Evolutionary conservation across 208 protist species (phyloP), one percentile per base, ranked within the genome.

Genomic region (Acanthamoeba royreba): DNA sequence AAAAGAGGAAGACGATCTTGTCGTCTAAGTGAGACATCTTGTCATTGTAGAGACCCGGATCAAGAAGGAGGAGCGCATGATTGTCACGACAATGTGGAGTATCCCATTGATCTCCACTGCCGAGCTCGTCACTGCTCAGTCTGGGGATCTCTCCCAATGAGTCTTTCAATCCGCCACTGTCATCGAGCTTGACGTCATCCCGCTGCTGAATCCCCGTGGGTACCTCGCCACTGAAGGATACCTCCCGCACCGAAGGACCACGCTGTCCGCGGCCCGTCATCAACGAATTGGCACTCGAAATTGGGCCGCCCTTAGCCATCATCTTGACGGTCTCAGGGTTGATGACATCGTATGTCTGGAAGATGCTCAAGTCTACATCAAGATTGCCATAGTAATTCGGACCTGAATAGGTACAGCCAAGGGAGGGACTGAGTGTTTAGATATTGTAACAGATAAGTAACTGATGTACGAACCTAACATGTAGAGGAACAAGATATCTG

Each of bases 361-460:
- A 91, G 49, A 72, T 72, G 85, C 40, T 22, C 52, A 72, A 31
- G 40, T 91, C 85, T 5, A 91, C 52, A 35, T 91, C 85, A 45
- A 91, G 43, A 43, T 91, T 91, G 49, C 85, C 85, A 40, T 53
- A 72, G 58, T 91, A 91, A 35, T 91, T 91, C 8, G 77, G 77
- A 22, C 77, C 63, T 40, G n/a, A n/a, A n/a, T n/a, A n/a, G n/a
- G n/a, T n/a, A n/a, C n/a, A n/a, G n/a, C n/a, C n/a, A n/a, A n/a
- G n/a, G n/a, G n/a, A n/a, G n/a, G n/a, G n/a, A n/a, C n/a, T n/a
- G n/a, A n/a, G n/a, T n/a, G n/a, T n/a, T n/a, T n/a, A n/a, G n/a
- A n/a, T 22, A 58, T 58, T 13, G 13, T 22, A 22, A 58, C 49
- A 58, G 15, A 58, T 58, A 22, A 22, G 22, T n/a, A 58, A 58